A percentile compares a stretch with the other conserved stretches of the same genome.
These are phyloP conservation scores for Populus euphratica DNA, from an alignment of 345 rosid species.

Conservation along the genomic window DNA sequence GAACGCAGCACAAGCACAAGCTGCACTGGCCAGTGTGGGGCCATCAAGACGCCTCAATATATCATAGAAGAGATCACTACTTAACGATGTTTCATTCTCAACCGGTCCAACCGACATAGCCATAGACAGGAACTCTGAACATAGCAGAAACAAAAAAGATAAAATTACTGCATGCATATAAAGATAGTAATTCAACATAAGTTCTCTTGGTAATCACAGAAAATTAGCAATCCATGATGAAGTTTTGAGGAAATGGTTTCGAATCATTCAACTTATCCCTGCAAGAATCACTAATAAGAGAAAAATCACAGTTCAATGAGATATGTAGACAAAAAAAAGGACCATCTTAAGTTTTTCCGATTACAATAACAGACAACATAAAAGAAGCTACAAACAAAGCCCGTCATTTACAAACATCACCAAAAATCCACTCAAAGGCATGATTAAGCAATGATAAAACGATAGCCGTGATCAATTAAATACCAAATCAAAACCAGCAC, in stretches of 20 bases:
- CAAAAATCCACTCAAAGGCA: too few species aligned
- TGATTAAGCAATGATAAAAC: too few species aligned
- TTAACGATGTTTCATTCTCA: constrained; percentile 46
- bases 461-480: background rate
- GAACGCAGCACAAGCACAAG: constrained; percentile 66
- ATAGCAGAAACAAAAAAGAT: background rate
- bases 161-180: background rate
- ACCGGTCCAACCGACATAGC: constrained; percentile 33
- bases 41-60: constrained; percentile 78
- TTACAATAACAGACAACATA: background rate
- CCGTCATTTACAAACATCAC: background rate
- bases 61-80: constrained; percentile 64
- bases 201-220: background rate
- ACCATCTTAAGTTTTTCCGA: background rate
- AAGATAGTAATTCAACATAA: background rate
- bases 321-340: background rate
- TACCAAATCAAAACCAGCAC: background rate
- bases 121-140: constrained; percentile 9
- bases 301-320: background rate
- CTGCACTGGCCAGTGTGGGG: constrained; percentile 62
- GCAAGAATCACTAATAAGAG: background rate
- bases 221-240: background rate
- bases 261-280: background rate
- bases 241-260: background rate
- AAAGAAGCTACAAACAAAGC: background rate